Evolutionary conservation across 768 basidiomycete genomes (phyloP), one percentile per base, ranked within the genome.

Genomic region (Russula compacta): DNA sequence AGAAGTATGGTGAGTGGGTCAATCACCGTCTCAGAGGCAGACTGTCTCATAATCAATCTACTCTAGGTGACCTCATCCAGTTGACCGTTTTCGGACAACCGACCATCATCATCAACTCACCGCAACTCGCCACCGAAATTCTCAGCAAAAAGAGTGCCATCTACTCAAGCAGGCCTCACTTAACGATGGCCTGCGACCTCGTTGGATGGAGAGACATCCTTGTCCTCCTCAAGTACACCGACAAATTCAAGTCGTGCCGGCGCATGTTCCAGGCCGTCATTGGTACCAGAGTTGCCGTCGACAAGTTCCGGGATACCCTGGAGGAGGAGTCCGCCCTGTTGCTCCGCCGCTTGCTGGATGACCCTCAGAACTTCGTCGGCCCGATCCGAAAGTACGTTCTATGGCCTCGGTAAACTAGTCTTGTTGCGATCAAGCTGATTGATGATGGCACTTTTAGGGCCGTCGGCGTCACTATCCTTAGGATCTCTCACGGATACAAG

Each of bases 111-210:
- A 62, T 71, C 33, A 69, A 69, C 56, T 67, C 68, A 7, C 59
- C 60, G 1, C 42, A 67, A 47, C 42, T 61, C 2, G 65, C 67
- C 7, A 51, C 54, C 14, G 68, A 70, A 0, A 66, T 71, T 32
- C 61, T 71, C 4, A 65, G 69, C 56, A 68, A 68, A 54, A 70
- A 70, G 51, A 68, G 70, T 40, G 58, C 63, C 8, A 64, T 70
- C 12, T 69, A 71, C 65, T 70, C 66, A 11, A 63, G 60, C 47
- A 56, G 64, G 39, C 67, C 69, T 7, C 59, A 64, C n/a, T 52
- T 68, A 2, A 59, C 65, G 6, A 68, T 66, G 66, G 66, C 66
- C 1, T 65, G 64, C 12, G 66, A 66, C 44, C 66, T 66, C 17
- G 64, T 65, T 10, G 66, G 66, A 17, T 65, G 64, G 66, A 59